phyloP scores from a whole-genome alignment of 129 eudicot species.

The Ambrosia artemisiifolia region DNA sequence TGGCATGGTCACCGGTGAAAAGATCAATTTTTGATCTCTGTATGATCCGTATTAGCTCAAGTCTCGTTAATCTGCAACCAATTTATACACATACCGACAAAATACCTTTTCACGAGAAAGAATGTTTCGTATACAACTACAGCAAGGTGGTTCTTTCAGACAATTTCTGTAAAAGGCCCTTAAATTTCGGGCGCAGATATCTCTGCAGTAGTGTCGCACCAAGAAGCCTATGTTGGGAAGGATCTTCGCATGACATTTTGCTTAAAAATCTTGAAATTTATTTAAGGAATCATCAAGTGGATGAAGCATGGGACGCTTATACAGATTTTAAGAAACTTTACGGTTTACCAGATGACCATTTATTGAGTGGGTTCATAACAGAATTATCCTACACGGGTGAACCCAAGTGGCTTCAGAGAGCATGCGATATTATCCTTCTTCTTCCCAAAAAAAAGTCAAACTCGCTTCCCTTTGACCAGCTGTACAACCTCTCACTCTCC shows the following conservation, averaged over 20 bases:
- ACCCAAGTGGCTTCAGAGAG: slow-evolving; percentile 57
- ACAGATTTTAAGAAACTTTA: slow-evolving; percentile 48
- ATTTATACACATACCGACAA: slow-evolving; percentile 2
- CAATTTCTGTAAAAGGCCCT: neutral
- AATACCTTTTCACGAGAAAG: slow-evolving; percentile 18
- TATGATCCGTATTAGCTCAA: slow-evolving; percentile 25
- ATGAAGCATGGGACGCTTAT: slow-evolving; percentile 67
- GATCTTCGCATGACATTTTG: slow-evolving; percentile 36
- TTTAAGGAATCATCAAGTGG: slow-evolving; percentile 46
- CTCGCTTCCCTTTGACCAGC: slow-evolving; percentile 36
- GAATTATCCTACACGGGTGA: slow-evolving; percentile 63
- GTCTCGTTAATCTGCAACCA: slow-evolving; percentile 12
- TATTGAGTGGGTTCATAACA: slow-evolving; percentile 42
- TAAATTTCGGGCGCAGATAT: slow-evolving; percentile 8
- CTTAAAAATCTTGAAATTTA: slow-evolving; percentile 51
- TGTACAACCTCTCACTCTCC: slow-evolving; percentile 55
- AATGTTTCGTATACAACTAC: neutral
- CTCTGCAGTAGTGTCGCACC: slow-evolving; percentile 19
- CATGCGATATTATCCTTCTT: slow-evolving; percentile 39
- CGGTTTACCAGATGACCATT: slow-evolving; percentile 51
- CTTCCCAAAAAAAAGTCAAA: slow-evolving; percentile 47
- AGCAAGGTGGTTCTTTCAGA: slow-evolving; percentile 10
- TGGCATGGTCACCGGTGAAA: slow-evolving; percentile 28
- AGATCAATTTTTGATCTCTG: neutral
- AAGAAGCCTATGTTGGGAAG: slow-evolving; percentile 34